A percentile compares a stretch with the other conserved stretches of the same genome.
phyloP scores from a whole-genome alignment of 139 green algal genomes.

The Coccomyxa sp. region DNA sequence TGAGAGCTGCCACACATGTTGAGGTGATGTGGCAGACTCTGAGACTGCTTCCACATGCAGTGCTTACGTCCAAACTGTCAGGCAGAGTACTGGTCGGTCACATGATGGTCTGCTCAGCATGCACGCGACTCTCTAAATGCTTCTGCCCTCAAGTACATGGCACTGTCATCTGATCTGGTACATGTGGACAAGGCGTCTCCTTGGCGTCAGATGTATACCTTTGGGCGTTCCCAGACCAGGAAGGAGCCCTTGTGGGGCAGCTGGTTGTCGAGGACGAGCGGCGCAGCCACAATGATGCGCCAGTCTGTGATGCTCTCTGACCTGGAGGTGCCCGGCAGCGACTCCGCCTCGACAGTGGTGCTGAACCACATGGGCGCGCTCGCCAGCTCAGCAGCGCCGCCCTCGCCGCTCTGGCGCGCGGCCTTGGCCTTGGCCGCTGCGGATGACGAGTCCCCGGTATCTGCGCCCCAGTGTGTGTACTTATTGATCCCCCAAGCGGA shows the following conservation, averaged over 20 bases:
- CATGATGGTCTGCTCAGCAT: not conserved
- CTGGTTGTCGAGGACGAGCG: conserved; percentile 72
- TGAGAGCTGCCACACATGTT: too few relatives aligned
- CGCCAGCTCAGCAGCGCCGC: not conserved
- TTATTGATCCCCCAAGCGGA: too few relatives aligned
- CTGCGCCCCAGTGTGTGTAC: too few relatives aligned
- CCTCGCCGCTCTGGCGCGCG: not conserved
- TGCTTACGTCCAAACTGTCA: not conserved
- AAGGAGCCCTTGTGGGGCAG: conserved; percentile 61
- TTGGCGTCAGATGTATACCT: not conserved
- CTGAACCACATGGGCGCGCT: conserved; percentile 2
- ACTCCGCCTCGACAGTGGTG: conserved; percentile 53
- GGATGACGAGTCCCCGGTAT: not conserved
- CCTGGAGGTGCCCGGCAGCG: not conserved
- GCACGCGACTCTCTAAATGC: too few relatives aligned
- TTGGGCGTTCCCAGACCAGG: conserved; percentile 58
- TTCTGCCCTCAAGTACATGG: not conserved
- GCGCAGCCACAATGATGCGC: conserved; percentile 57
- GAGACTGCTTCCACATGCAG: too few relatives aligned
- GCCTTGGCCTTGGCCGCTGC: not conserved
- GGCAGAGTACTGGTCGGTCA: not conserved
- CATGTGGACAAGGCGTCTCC: not conserved
- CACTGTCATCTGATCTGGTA: not conserved
- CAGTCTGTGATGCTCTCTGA: conserved; percentile 54
- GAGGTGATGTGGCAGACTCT: too few relatives aligned